Base-by-base conservation (phyloP, 106 monocot species). In the Gastrodia elata region DNA sequence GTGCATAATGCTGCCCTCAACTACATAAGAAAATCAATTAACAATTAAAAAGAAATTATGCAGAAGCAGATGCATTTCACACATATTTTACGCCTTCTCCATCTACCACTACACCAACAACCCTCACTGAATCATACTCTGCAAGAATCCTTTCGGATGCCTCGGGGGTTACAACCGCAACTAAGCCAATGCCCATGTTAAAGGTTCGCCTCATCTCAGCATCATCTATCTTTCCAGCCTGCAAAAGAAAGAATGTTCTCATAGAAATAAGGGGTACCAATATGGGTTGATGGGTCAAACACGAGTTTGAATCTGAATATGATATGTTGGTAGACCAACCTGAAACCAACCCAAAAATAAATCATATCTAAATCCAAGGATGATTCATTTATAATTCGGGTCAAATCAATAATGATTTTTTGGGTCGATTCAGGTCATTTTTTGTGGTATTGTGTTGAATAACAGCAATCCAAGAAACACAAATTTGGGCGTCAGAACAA, bases 121-220 rank as follows among this genome's bases (percentile, higher is more conserved):
- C 81, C 77, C 80, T 86, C 8, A 87, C 88, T n/a, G 76, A 39
- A 39, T 78, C 80, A 30, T 44, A 74, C 37, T 83, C 92, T 41
- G 81, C 71, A 30, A 97, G 82, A 81, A 92, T 92, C 76, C 82
- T 86, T 42, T 77, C 33, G 8, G 87, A 75, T 18, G 84, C 86
- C 28, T 88, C 81, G 22, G 52, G 74, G 70, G 68, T 74, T 3
- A 97, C 90, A 8, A 92, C 82, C 24, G 89, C 89, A 64, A 97
- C 90, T 92, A 97, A 92, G 5, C 96, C 92, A 7, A 97, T 92
- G 8, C 96, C 96, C 96, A 97, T 92, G 70, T 97, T 97, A 74
- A 97, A 97, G 3, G 96, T 97, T 42, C 92, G 83, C 39, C 86
- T 86, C 96, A 97, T 97, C 80, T 97, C 96, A 27, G 86, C 74